Conservation (phyloP, 176 grass and related monocot genomes). For the Chloris gayana region DNA sequence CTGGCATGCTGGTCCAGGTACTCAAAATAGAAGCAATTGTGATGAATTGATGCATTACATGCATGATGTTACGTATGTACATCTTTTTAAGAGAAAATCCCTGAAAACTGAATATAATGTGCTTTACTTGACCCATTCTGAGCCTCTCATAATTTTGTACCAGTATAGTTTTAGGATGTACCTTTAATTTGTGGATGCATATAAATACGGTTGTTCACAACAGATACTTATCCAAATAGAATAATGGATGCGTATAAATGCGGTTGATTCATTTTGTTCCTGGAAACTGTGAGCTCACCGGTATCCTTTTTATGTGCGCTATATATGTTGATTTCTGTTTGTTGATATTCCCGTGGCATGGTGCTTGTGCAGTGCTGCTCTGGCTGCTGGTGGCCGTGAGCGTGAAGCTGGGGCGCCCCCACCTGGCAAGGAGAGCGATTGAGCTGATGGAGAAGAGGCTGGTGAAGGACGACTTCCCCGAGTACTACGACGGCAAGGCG, state of each 20-base stretch:
- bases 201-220: no score
- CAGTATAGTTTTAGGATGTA: background rate
- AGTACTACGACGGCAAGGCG: constrained; percentile 58
- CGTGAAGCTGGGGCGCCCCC: constrained; percentile 51
- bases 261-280: background rate
- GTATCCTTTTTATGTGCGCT: background rate
- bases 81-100: background rate
- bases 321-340: background rate
- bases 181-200: background rate
- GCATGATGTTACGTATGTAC: background rate
- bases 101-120: no score
- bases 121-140: background rate
- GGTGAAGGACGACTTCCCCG: constrained; percentile 53
- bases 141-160: background rate
- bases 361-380: constrained; percentile 43
- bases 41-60: background rate
- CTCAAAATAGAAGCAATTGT: background rate
- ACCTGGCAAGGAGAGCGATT: constrained; percentile 31
- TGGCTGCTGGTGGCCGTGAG: constrained; percentile 62
- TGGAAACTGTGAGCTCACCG: background rate
- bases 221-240: background rate
- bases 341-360: background rate
- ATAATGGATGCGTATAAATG: no score
- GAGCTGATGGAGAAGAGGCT: constrained; percentile 48
- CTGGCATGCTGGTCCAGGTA: background rate